Base-by-base conservation (phyloP, 805 yeast genomes). In the Yarrowia porcina region DNA sequence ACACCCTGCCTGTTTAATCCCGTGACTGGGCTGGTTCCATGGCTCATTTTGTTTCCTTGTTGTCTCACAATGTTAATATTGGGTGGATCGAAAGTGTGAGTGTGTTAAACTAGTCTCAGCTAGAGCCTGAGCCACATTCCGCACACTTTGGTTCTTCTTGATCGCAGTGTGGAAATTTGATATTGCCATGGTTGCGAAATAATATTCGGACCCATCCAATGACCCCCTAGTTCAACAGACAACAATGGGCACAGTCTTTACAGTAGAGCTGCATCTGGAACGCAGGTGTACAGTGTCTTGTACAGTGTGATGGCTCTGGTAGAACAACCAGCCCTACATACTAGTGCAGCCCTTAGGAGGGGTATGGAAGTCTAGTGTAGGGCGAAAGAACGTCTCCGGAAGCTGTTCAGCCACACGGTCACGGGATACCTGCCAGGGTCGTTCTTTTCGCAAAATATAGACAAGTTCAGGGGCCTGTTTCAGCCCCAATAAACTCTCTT, bases 401-500 rank as follows among this genome's bases (percentile, higher is more conserved):
- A n/a, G n/a, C n/a, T n/a, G n/a, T n/a, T n/a, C n/a, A n/a, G n/a
- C n/a, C n/a, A n/a, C n/a, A n/a, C n/a, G n/a, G n/a, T n/a, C n/a
- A n/a, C n/a, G n/a, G n/a, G n/a, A n/a, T n/a, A n/a, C n/a, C n/a
- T n/a, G n/a, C n/a, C n/a, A n/a, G n/a, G n/a, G n/a, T n/a, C n/a
- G n/a, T n/a, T n/a, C n/a, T n/a, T n/a, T n/a, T n/a, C n/a, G n/a
- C 38, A 25, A 8, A 25, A 25, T 25, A 25, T 25, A 25, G 8
- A 4, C 21, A 17, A 36, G 10, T 1, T 20, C 11, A 4, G 27
- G 21, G 12, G 27, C 45, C 18, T 8, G 28, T 44, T 44, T 25
- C 50, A 45, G 35, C 35, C 49, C 11, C 52, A 45, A 45, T 45
- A 45, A 45, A 45, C 52, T 45, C 52, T 45, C 52, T 45, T 45